Evolutionary conservation across 805 yeast species (phyloP).

Genomic region (Suhomyces canberraensis): DNA sequence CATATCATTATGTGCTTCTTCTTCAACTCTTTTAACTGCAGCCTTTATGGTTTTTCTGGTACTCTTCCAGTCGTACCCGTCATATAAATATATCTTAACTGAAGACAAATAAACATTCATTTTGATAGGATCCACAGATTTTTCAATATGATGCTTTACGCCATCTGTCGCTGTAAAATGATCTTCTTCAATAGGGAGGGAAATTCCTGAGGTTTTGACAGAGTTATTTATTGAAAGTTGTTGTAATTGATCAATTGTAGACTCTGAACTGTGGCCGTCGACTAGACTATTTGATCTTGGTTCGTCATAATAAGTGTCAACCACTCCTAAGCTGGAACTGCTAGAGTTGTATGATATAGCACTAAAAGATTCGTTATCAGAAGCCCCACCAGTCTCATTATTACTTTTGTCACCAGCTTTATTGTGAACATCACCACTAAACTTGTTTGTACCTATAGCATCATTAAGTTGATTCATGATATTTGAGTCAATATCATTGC

Average conservation of each 20-base stretch:
- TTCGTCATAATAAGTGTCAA: slow-evolving; percentile 3
- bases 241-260: slow-evolving; percentile 23
- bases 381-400: neutral
- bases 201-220: neutral
- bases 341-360: neutral
- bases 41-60: slow-evolving; percentile 65
- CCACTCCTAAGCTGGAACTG: neutral
- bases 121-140: slow-evolving; percentile 19
- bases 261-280: neutral
- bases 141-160: neutral
- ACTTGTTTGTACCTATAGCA: slow-evolving; percentile 29
- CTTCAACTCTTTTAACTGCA: slow-evolving; percentile 64
- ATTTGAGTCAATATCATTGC: neutral
- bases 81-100: slow-evolving; percentile 54
- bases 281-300: no score
- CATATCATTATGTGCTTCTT: slow-evolving; percentile 36
- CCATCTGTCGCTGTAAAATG: slow-evolving; percentile 15
- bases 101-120: slow-evolving; percentile 37
- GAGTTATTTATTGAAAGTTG: slow-evolving; percentile 16
- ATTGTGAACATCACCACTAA: neutral
- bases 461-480: slow-evolving; percentile 39
- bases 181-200: slow-evolving; percentile 22
- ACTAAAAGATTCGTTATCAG: neutral
- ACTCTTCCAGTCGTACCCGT: slow-evolving; percentile 90
- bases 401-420: neutral